A percentile compares a stretch with the other conserved stretches of the same genome.
Evolutionary conservation across 2,329 filamentous ascomycete genomes (phyloP).

Genomic region (Dothideomycetes sp.): DNA sequence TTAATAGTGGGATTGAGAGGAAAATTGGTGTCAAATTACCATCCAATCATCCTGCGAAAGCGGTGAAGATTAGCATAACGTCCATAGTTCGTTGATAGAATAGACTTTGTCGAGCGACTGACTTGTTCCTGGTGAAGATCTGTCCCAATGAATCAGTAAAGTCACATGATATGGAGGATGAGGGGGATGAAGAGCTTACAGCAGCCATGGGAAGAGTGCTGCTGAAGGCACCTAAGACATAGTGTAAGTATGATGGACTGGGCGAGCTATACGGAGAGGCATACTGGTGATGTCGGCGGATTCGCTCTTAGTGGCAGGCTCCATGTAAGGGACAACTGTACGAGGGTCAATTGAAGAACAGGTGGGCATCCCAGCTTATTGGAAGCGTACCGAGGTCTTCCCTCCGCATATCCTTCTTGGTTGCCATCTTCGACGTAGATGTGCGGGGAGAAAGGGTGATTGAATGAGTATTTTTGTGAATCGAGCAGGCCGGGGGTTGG

Average conservation of each 20-base stretch:
- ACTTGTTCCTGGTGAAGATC: conserved; percentile 90
- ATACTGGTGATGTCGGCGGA: conserved; percentile 62
- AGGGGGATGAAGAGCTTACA: conserved; percentile 32
- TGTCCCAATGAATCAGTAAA: conserved; percentile 24
- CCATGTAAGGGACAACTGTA: conserved; percentile 82
- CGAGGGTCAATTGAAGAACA: conserved; percentile 7
- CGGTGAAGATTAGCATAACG: conserved; percentile 1
- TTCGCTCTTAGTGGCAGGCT: conserved; percentile 54
- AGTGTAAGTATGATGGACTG: conserved; percentile 16
- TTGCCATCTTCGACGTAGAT: conserved; percentile 41
- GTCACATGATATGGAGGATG: conserved; percentile 12
- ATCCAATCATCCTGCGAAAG: conserved; percentile 48
- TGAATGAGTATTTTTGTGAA: background rate
- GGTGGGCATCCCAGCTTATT: conserved; percentile 9
- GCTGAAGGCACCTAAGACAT: conserved; percentile 43
- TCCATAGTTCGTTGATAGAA: too few relatives aligned
- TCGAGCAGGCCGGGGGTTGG: conserved; percentile 12
- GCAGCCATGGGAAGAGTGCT: conserved; percentile 92
- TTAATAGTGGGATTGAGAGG: background rate
- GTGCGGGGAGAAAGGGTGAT: background rate
- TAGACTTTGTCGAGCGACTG: too few relatives aligned
- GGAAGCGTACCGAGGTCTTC: conserved; percentile 54
- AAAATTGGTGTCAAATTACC: conserved; percentile 28
- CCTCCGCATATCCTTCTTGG: conserved; percentile 66
- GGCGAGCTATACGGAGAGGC: too few relatives aligned